Base-by-base conservation (phyloP, 805 yeast species). In the Metschnikowia shivogae region DNA sequence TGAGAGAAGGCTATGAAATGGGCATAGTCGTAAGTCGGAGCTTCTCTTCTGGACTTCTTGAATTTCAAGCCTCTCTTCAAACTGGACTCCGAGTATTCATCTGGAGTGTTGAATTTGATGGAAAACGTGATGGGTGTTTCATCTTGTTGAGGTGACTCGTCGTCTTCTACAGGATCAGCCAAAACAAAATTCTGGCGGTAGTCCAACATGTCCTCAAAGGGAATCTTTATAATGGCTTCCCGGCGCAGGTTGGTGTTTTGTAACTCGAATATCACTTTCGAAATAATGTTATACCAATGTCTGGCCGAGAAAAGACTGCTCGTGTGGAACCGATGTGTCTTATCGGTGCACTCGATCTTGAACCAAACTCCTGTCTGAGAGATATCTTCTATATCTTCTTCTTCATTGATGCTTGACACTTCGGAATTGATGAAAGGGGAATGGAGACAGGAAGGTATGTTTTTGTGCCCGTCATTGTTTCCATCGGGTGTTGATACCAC, bases 141-240 rank as follows among this genome's bases (percentile, higher is more conserved):
- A 0, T 48, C 80, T 22, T 42, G 39, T 12, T 36, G 24, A 3
- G 36, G 17, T 17, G 8, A 45, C 2, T 49, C 53, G 3, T 44
- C 26, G 3, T 36, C 52, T 12, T 32, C 49, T 3, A 34, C 47
- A 4, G 36, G 43, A 3, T 35, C 51, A 9, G 52, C 82, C 34
- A 84, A 68, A 4, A 85, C 74, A 26, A 74, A 60, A 17, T 77
- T 75, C 39, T 78, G 73, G 37, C 80, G 84, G 22, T 82, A 60
- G 55, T 83, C 86, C 7, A 84, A 57, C 11, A 92, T 67, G 55
- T 84, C 84, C 30, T 72, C 76, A 22, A 85, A 57, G 0, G 97
- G 97, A 4, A 92, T 78, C 54, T 86, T 85, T 14, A 90, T 70
- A 17, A 86, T 77, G 11, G 88, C 93, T 48, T 83, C 82, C 53